Base-by-base conservation (phyloP, 139 green algal species). In the Chlamydomonas sp. region DNA sequence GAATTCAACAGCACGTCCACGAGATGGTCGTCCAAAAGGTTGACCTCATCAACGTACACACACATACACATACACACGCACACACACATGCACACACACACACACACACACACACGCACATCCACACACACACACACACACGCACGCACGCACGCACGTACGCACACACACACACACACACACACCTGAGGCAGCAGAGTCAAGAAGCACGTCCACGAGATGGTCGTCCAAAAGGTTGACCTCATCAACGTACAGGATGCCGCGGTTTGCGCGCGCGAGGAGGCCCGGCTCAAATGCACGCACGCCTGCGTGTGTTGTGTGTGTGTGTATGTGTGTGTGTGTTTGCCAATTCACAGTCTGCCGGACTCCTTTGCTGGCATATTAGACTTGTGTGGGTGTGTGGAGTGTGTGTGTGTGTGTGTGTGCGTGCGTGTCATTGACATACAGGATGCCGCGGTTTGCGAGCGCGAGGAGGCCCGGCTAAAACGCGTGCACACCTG, bases 381-480 rank as follows among this genome's bases (percentile, higher is more conserved):
- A n/a, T n/a, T n/a, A n/a, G n/a, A n/a, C n/a, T n/a, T n/a, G n/a
- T n/a, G n/a, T n/a, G n/a, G n/a, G n/a, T n/a, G n/a, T n/a, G n/a
- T n/a, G n/a, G n/a, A n/a, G n/a, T n/a, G n/a, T n/a, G n/a, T n/a
- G n/a, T n/a, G n/a, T n/a, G n/a, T n/a, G n/a, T n/a, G n/a, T n/a
- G n/a, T n/a, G n/a, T n/a, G n/a, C n/a, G n/a, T n/a, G n/a, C n/a
- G n/a, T n/a, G n/a, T n/a, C n/a, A n/a, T n/a, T n/a, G n/a, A n/a
- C n/a, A n/a, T 97, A 97, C 81, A 97, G 75, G 69, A 97, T 93
- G 66, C 89, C 91, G 24, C 90, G 80, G 84, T 97, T 95, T 48
- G 90, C 90, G 71, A 85, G 87, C 49, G 89, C 89, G 63, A 92
- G 79, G 36, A 88, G 74, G 33, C 82, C 81, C 2, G 83, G 82